These are phyloP conservation scores for Helminthosporium solani DNA, from an alignment of 2,329 filamentous ascomycete species.

Conservation along the genomic window DNA sequence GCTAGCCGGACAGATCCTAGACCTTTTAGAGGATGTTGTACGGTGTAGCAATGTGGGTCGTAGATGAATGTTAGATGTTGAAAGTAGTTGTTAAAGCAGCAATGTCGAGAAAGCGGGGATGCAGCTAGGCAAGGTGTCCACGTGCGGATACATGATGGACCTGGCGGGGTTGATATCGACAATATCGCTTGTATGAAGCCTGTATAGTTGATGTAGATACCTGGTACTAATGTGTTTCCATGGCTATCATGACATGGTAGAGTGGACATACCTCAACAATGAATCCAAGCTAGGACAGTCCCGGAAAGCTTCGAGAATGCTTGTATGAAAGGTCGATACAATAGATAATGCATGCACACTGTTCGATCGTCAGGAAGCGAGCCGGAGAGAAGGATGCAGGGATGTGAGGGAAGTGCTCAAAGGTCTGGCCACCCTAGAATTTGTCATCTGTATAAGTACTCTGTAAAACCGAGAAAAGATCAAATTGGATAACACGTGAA, in stretches of 20 bases:
- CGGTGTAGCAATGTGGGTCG: not conserved
- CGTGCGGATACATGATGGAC: slow-evolving; percentile 4
- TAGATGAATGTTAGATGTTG: not conserved
- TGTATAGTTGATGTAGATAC: not conserved
- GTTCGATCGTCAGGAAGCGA: not conserved
- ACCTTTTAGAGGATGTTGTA: too few species aligned
- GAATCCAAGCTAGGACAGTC: not conserved
- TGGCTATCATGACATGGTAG: not conserved
- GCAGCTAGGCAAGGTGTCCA: slow-evolving; percentile 1
- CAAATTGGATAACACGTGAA: not conserved
- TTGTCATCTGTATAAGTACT: not conserved
- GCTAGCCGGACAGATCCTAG: too few species aligned
- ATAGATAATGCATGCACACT: not conserved
- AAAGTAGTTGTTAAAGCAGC: not conserved
- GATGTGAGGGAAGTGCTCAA: not conserved
- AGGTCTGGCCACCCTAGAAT: too few species aligned
- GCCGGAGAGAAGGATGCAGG: slow-evolving; percentile 5
- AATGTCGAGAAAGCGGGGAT: not conserved
- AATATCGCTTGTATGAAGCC: too few species aligned
- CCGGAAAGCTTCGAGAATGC: not conserved
- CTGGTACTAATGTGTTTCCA: not conserved
- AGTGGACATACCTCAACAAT: slow-evolving; percentile 1
- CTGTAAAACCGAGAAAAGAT: not conserved
- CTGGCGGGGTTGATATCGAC: not conserved
- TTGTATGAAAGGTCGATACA: not conserved